Percentiles rank a stretch among this genome's conserved stretches.
Conservation (phyloP, 2,329 filamentous ascomycete species). For the Venturia nashicola region DNA sequence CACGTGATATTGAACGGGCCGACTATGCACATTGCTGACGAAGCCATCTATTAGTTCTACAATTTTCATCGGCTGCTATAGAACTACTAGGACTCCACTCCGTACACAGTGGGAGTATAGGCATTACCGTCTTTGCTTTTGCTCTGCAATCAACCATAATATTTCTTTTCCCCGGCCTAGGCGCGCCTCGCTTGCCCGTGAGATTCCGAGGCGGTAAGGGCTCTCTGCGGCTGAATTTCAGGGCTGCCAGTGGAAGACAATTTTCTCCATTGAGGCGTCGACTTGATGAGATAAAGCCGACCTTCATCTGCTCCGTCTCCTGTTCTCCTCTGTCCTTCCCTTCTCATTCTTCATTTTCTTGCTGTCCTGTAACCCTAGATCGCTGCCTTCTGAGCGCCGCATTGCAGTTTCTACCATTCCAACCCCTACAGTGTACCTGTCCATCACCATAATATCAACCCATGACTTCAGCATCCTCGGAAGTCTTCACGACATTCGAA, state of each 20-base stretch:
- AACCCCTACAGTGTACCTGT: background rate
- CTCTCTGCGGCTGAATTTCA: background rate
- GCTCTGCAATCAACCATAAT: background rate
- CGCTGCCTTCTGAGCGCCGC: background rate
- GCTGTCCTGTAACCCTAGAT: background rate
- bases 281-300: background rate
- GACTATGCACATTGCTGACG: background rate
- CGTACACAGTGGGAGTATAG: no score
- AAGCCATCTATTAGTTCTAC: no score
- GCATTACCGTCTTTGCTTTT: background rate
- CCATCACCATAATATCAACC: background rate
- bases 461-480: background rate
- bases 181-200: no score
- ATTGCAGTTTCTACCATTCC: background rate
- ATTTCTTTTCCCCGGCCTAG: no score
- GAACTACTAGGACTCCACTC: no score
- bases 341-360: background rate
- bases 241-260: background rate
- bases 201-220: background rate
- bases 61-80: no score
- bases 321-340: background rate
- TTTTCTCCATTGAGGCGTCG: background rate
- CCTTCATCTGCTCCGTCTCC: background rate
- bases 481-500: conserved; percentile 5
- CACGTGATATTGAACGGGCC: background rate